phyloP scores from a whole-genome alignment of 108 stramenopile genomes.

The Cyclotella atomus region DNA sequence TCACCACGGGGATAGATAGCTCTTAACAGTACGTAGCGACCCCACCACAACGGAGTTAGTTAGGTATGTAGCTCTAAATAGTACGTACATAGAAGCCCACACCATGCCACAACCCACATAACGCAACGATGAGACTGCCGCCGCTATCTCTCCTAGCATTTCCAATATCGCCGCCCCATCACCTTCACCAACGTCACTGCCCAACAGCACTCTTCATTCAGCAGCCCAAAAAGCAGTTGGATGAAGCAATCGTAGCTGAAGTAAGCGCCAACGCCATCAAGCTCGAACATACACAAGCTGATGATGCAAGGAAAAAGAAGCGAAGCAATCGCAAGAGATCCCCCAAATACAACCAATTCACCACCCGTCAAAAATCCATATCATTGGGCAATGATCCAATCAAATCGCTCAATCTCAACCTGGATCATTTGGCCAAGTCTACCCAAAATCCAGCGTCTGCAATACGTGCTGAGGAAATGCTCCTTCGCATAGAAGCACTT shows the following conservation, averaged over 20 bases:
- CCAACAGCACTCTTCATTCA: neutral
- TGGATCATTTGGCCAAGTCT: conserved; percentile 68
- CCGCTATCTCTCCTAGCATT: conserved; percentile 4
- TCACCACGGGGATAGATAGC: no score
- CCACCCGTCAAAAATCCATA: conserved; percentile 30
- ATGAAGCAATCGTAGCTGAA: neutral
- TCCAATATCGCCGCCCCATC: neutral
- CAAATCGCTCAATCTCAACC: conserved; percentile 72
- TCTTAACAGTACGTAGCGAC: no score
- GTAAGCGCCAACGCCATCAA: neutral
- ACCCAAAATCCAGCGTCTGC: conserved; percentile 58
- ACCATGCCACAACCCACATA: no score
- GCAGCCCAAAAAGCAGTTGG: neutral
- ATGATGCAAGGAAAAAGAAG: neutral
- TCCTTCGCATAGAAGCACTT: conserved; percentile 66
- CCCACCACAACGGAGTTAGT: no score
- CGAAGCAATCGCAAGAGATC: neutral
- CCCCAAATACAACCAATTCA: neutral
- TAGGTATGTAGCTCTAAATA: no score
- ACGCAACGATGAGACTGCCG: neutral
- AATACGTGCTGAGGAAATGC: conserved; percentile 65
- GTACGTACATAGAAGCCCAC: no score
- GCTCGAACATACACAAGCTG: neutral
- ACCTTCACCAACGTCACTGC: neutral
- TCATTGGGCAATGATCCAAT: conserved; percentile 53